Base-by-base conservation (phyloP, 441 rosid genomes). In the Eutrema salsugineum region DNA sequence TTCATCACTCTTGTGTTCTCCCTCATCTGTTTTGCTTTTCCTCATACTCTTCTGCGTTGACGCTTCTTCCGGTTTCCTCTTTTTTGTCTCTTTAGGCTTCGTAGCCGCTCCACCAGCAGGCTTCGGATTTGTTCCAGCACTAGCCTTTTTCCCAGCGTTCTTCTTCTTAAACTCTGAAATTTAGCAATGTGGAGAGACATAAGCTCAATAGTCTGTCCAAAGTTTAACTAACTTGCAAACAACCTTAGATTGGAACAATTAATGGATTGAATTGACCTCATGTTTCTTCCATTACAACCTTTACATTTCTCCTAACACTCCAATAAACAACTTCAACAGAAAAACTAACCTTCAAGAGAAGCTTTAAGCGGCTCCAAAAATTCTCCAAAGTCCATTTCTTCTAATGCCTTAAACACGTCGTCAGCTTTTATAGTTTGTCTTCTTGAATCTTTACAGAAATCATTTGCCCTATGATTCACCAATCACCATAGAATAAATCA, bases 391-490 rank as follows among this genome's bases (percentile, higher is more conserved):
- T 95, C 97, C 50, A 93, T 88, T 75, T 91, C 99, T 73, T 89
- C 94, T 11, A 93, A 51, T 3, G 98, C 93, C 81, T 83, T 87
- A 16, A 88, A 80, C 51, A 91, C 95, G 77, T 95, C 97, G 2
- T 91, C 89, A 0, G 95, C 94, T 8, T 84, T 95, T 40, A 95
- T 87, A 1, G 93, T 95, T 72, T 95, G 98, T 80, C 98, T 84
- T 80, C 77, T 93, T n/a, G 96, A 84, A 74, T 95, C 98, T 72
- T 87, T 95, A 75, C 93, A 91, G 35, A 92, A 82, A 70, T 91
- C 97, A 72, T 95, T 95, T 43, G 98, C 93, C 80, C 98, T 95
- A 76, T 70, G 4, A 33, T 15, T 55, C n/a, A 55, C 61, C 55
- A 48, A n/a, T n/a, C n/a, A n/a, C n/a, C 44, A 50, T 42, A n/a